phyloP scores from a whole-genome alignment of 139 green algal species.

The Trebouxia sp. region DNA sequence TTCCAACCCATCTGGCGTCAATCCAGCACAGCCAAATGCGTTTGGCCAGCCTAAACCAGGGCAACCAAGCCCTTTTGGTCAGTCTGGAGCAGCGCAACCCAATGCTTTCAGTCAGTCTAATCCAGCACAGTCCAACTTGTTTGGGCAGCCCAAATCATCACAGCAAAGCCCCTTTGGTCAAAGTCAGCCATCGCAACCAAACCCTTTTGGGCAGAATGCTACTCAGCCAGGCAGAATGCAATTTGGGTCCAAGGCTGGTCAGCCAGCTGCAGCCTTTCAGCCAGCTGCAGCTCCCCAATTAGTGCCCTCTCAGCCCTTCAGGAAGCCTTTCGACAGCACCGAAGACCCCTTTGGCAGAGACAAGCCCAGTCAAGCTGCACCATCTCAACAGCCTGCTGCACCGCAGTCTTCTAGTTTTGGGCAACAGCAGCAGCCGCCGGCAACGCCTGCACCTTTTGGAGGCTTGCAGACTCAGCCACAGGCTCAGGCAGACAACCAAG shows the following conservation, averaged over 20 bases:
- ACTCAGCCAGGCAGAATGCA: background rate
- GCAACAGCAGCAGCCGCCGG: background rate
- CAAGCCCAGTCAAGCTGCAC: background rate
- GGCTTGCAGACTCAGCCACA: background rate
- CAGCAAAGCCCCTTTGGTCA: too few species aligned
- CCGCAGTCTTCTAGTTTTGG: background rate
- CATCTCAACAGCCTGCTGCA: background rate
- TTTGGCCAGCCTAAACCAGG: too few species aligned
- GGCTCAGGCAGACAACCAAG: background rate
- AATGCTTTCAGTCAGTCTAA: too few species aligned
- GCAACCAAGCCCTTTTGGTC: too few species aligned
- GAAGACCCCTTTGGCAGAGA: constrained; percentile 14
- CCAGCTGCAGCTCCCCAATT: background rate
- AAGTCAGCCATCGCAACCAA: too few species aligned
- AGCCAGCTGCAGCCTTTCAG: constrained; percentile 1
- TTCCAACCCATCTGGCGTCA: too few species aligned
- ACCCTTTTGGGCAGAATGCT: background rate
- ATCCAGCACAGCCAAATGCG: too few species aligned
- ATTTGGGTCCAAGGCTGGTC: constrained; percentile 3
- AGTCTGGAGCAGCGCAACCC: too few species aligned
- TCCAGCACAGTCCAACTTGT: too few species aligned
- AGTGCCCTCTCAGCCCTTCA: background rate
- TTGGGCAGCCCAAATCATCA: too few species aligned
- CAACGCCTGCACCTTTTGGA: background rate
- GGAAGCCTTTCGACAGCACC: constrained; percentile 1